A percentile compares a stretch with the other conserved stretches of the same genome.
phyloP scores from a whole-genome alignment of 2,329 filamentous ascomycete genomes.

The Xylariomycetidae sp. region DNA sequence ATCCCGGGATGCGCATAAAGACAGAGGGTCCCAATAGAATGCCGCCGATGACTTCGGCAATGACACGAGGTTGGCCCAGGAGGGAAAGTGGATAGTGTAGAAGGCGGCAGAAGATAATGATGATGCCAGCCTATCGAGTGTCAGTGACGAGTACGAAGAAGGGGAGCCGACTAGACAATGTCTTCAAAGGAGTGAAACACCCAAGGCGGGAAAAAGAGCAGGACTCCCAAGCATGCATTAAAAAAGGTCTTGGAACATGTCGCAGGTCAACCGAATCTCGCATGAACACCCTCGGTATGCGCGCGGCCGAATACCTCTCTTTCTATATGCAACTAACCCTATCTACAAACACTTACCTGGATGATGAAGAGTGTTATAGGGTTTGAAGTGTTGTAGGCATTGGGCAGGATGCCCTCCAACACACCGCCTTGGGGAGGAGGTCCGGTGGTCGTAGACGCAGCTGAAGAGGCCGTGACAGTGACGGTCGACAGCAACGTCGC shows the following conservation, averaged over 20 bases:
- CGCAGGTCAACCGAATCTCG: too few relatives aligned
- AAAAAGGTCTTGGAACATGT: too few relatives aligned
- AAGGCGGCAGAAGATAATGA: slow-evolving; percentile 66
- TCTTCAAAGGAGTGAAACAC: neutral
- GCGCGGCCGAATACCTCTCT: too few relatives aligned
- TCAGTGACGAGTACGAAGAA: slow-evolving; percentile 6
- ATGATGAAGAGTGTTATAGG: slow-evolving; percentile 74
- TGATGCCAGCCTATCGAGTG: slow-evolving; percentile 53
- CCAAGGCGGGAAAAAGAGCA: neutral
- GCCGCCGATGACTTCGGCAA: slow-evolving; percentile 71
- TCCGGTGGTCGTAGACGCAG: slow-evolving; percentile 20
- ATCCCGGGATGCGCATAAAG: slow-evolving; percentile 66
- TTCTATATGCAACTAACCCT: too few relatives aligned
- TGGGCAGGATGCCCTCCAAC: slow-evolving; percentile 64
- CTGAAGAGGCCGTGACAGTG: slow-evolving; percentile 15
- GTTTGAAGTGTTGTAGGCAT: slow-evolving; percentile 61
- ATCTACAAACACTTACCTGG: slow-evolving; percentile 49
- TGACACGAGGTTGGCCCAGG: slow-evolving; percentile 68
- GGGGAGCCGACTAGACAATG: neutral
- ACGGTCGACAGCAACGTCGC: slow-evolving; percentile 16
- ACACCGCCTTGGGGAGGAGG: slow-evolving; percentile 51
- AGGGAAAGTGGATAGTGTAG: slow-evolving; percentile 67
- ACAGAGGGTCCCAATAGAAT: slow-evolving; percentile 70
- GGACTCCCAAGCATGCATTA: too few relatives aligned
- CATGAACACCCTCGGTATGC: too few relatives aligned